Conservation (phyloP, 2,329 filamentous ascomycete genomes). For the Aspergillus cejpii region DNA sequence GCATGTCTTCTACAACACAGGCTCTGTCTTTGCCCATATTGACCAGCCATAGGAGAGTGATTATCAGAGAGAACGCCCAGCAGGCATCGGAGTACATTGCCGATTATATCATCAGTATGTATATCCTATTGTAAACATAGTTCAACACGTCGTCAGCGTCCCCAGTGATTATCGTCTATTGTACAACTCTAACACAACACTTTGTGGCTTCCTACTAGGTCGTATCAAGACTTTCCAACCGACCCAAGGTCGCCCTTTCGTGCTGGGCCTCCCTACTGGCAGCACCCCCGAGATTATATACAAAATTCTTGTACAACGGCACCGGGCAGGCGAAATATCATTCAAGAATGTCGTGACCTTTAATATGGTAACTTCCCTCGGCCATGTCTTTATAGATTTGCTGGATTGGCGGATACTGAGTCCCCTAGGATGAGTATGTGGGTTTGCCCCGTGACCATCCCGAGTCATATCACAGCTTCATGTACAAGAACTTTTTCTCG, state of each 20-base stretch:
- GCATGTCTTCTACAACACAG: background rate
- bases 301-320: slow-evolving; percentile 58
- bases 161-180: background rate
- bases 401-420: slow-evolving; percentile 10
- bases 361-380: slow-evolving; percentile 61
- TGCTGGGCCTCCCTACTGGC: slow-evolving; percentile 75
- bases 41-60: slow-evolving; percentile 60
- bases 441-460: slow-evolving; percentile 75
- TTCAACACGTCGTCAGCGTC: background rate
- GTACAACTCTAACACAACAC: background rate
- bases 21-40: slow-evolving; percentile 7
- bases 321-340: slow-evolving; percentile 55
- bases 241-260: slow-evolving; percentile 65
- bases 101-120: slow-evolving; percentile 67
- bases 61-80: slow-evolving; percentile 66
- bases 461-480: slow-evolving; percentile 83
- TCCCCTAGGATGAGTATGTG: slow-evolving; percentile 70
- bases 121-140: slow-evolving; percentile 1
- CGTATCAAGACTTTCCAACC: slow-evolving; percentile 73
- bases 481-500: slow-evolving; percentile 89
- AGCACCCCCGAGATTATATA: slow-evolving; percentile 75
- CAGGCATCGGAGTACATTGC: slow-evolving; percentile 69
- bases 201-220: slow-evolving; percentile 42
- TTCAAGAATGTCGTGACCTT: slow-evolving; percentile 87
- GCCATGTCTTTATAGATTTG: background rate